phyloP scores from a whole-genome alignment of 2,329 filamentous ascomycete species.

The Ceratocystis cacaofunesta region DNA sequence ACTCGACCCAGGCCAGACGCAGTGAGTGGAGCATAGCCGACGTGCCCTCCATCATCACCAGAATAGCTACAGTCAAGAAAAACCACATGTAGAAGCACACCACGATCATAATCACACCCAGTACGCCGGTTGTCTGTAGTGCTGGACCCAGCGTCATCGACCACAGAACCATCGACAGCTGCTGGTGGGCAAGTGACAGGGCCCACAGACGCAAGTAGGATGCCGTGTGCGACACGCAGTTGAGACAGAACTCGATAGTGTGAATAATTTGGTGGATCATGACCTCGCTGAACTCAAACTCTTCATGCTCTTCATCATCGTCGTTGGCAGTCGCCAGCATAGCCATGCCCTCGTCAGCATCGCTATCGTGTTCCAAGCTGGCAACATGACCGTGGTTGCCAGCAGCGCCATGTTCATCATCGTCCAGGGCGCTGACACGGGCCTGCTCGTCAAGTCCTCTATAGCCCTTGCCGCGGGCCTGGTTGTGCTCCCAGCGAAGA shows the following conservation, averaged over 20 bases:
- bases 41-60: constrained; percentile 92
- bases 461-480: constrained; percentile 74
- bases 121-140: constrained; percentile 48
- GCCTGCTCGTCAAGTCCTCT: constrained; percentile 81
- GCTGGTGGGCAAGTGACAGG: constrained; percentile 89
- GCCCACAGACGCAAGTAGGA: constrained; percentile 99
- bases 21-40: constrained; percentile 82
- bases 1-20: constrained; percentile 89
- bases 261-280: constrained; percentile 99
- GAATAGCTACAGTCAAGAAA: constrained; percentile 50
- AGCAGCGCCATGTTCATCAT: constrained; percentile 56
- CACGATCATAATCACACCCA: constrained; percentile 68
- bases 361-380: constrained; percentile 38
- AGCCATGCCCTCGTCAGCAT: constrained; percentile 64
- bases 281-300: constrained; percentile 91
- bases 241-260: constrained; percentile 97
- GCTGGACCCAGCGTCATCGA: constrained; percentile 79
- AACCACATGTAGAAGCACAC: constrained; percentile 83
- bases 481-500: constrained; percentile 85
- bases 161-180: constrained; percentile 93
- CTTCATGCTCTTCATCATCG: constrained; percentile 68
- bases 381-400: constrained; percentile 21
- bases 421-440: constrained; percentile 77
- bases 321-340: constrained; percentile 69
- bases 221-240: constrained; percentile 96